A percentile compares a stretch with the other conserved stretches of the same genome.
Conservation (phyloP, 2,329 filamentous ascomycete species). For the Venturia asperata region DNA sequence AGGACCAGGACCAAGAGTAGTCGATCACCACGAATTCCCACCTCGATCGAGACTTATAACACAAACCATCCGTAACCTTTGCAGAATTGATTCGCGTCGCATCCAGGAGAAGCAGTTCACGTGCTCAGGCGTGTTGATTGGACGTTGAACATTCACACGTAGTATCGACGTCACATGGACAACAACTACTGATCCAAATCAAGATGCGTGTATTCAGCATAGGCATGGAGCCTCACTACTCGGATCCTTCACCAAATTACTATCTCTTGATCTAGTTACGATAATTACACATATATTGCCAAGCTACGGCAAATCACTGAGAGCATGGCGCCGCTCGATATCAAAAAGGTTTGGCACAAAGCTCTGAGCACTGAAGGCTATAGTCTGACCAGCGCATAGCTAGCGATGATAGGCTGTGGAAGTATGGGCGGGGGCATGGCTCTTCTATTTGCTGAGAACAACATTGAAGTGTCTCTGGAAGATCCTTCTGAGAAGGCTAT, state of each 20-base stretch:
- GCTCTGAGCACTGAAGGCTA: not conserved
- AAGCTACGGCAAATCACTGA: not conserved
- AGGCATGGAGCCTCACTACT: not conserved
- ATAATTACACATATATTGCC: too few species aligned
- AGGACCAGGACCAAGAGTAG: too few species aligned
- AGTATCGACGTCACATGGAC: constrained; percentile 1
- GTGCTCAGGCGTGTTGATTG: not conserved
- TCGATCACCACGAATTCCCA: too few species aligned
- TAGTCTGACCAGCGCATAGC: constrained; percentile 27
- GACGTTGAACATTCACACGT: not conserved
- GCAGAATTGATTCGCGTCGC: too few species aligned
- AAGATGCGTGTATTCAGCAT: not conserved
- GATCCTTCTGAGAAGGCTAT: constrained; percentile 47
- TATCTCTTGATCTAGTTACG: too few species aligned
- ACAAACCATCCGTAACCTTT: too few species aligned
- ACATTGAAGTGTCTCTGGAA: constrained; percentile 47
- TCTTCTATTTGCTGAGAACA: constrained; percentile 52
- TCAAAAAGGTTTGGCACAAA: constrained; percentile 2
- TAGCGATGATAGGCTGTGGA: constrained; percentile 52
- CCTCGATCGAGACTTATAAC: too few species aligned
- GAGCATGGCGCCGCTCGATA: constrained; percentile 6
- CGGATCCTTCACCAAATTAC: too few species aligned
- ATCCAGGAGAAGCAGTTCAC: too few species aligned
- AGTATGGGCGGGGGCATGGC: constrained; percentile 56
- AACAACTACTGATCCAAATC: not conserved